Base-by-base conservation (phyloP, 768 basidiomycete genomes). In the Mycena floridula region DNA sequence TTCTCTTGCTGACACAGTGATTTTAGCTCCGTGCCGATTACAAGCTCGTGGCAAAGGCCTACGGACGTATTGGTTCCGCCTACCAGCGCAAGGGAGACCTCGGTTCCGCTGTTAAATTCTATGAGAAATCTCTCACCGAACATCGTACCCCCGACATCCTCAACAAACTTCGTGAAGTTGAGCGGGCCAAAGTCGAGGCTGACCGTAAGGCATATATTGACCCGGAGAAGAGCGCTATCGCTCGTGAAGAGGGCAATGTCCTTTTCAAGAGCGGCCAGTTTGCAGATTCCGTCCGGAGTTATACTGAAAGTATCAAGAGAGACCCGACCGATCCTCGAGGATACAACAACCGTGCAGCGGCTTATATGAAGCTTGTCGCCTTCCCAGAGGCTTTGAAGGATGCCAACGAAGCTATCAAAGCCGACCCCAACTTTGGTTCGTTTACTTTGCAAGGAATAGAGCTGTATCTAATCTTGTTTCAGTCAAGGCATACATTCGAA, bases 321-420 rank as follows among this genome's bases (percentile, higher is more conserved):
- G 84, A 90, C 56, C 95, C 96, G 32, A 62, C 66, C 27, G 96
- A 99, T 59, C 78, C 95, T 12, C 76, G 85, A 51, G 93, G 89
- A 7, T 99, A 97, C 72, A 98, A 95, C 64, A 99, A 99, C 70
- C 85, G 96, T 40, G 92, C 96, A n/a, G 86, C 92, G 23, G 94
- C 92, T 20, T 97, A 96, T 69, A 90, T 86, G 67, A 98, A 98
- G 70, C 81, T 99, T 30, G 77, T 77, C 35, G 96, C 96, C 1
- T 66, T 98, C 24, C 88, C 93, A 9, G 96, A 99, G 62, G 96
- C 94, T 1, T 74, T 98, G 58, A 98, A 98, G 66, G 96, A 99
- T 57, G 90, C 82, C 28, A 81, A 99, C 45, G 82, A 88, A 62
- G 92, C 96, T 21, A 92, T 98, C 72, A 85, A 82, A 65, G 78